Evolutionary conservation across 2,329 filamentous ascomycete genomes (phyloP).

Genomic region (Fusarium tanahbumbuense): DNA sequence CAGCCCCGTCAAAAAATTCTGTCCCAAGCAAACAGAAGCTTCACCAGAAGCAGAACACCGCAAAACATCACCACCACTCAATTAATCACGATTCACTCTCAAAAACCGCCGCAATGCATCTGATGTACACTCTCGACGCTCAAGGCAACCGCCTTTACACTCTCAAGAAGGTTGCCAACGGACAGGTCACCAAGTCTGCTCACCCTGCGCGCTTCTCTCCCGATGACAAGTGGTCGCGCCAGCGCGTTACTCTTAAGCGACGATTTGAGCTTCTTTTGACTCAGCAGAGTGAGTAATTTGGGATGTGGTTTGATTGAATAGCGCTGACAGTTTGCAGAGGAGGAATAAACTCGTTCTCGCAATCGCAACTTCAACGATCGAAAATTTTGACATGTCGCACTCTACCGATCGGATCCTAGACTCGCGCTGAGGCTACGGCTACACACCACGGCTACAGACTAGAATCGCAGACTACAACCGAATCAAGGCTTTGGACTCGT

Average conservation of each 20-base stretch:
- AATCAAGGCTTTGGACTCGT: too few species aligned
- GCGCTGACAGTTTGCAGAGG: too few species aligned
- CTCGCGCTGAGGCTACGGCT: not conserved
- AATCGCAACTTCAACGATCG: not conserved
- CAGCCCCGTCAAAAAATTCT: conserved; percentile 32
- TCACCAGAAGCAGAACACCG: conserved; percentile 8
- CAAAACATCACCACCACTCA: conserved; percentile 7
- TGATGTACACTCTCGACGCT: conserved; percentile 85
- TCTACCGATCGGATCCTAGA: not conserved
- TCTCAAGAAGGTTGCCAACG: conserved; percentile 86
- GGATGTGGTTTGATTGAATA: too few species aligned
- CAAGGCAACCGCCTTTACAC: conserved; percentile 93
- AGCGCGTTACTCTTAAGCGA: conserved; percentile 95
- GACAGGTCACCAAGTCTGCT: conserved; percentile 92
- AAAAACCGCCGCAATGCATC: conserved; percentile 61
- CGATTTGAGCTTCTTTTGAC: conserved; percentile 89
- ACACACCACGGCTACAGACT: too few species aligned
- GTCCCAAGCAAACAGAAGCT: conserved; percentile 18
- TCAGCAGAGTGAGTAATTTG: conserved; percentile 73
- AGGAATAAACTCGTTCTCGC: conserved; percentile 22
- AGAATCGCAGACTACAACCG: too few species aligned
- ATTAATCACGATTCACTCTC: not conserved
- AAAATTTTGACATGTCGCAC: not conserved
- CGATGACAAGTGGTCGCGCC: conserved; percentile 98
- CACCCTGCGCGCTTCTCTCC: conserved; percentile 97